Evolutionary conservation across 768 basidiomycete species (phyloP), one percentile per base, ranked within the genome.

Genomic region (Rhodotorula kratochvilovae): DNA sequence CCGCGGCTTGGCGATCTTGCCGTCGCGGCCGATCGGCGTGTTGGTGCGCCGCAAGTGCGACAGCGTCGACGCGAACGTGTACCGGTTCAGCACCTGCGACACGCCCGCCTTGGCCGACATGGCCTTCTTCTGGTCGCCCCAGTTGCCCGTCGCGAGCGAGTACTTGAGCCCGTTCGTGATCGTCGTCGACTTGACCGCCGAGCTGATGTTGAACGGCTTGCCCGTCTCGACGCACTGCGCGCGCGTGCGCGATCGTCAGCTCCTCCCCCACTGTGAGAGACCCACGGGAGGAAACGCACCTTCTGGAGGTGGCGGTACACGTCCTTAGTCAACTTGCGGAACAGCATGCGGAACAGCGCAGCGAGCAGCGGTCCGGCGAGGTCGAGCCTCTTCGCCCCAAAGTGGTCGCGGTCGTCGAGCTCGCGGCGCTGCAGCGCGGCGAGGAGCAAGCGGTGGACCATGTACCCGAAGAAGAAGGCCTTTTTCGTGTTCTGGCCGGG

Each of bases 391-490:
- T 99, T 99, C 82, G 97, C 97, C 63, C 96, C 96, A 76, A 98
- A 98, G 81, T 99, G 96, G 82, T 99, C 96, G 83, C 96, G 91
- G 82, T 99, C 96, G 79, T 99, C 96, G 35, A 99, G 84, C 77
- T 99, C 96, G 76, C 96, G 85, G 56, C 96, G 85, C 79, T 97
- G 94, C 76, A 99, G 81, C 21, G 93, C 93, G 33, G 96, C 96
- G 29, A 96, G 86, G 0, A 97, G 83, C 36, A 99, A 85, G 71
- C 96, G 89, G 81, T 98, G 95, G 43, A 97, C 92, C 95, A 99
- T 99, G 81, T 98, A 98, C 17, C 96, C 96, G 73, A 98, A 92
- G 85, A 98, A 99, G 81, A 93, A 98, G 3, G 96, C 96, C 81
- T 99, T 99, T 84, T 96, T 96, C 35, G 91, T 92, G 81, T 95